Evolutionary conservation across 192 early-diverging fungal species (phyloP), one percentile per base, ranked within the genome.

Genomic region (Coemansia sp.): DNA sequence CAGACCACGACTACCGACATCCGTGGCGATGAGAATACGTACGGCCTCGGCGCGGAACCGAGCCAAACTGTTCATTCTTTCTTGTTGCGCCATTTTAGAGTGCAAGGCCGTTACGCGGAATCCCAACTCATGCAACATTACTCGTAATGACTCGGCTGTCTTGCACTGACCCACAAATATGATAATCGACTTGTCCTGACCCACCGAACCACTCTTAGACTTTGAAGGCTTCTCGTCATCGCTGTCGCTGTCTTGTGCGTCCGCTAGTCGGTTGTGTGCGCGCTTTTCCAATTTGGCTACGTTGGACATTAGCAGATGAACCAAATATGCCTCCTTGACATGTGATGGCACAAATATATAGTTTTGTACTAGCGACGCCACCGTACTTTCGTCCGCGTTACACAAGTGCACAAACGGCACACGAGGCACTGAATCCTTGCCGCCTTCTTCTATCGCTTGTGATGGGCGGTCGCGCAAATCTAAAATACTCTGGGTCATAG

Each of bases 1-100:
- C 35, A 99, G 84, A 71, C 98, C 98, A 86, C 96, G 92, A 82
- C 90, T 91, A 55, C 93, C 98, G 24, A 99, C 98, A 78, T 99
- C 98, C 0, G 98, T 99, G 22, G 95, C 92, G 22, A 99, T 87
- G 32, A 99, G 80, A 34, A 99, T 91, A 39, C 89, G 87, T 16
- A 96, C 90, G 11, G 94, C 90, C 53, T 90, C 89, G 32, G 91
- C 87, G 40, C 93, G 90, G 85, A 99, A 99, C 81, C 94, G 93
- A 20, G 91, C 95, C 39, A 99, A 69, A 27, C 95, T 97, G 56
- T 89, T 89, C 13, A 97, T 70, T 38, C 98, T 87, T 68, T 98
- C 93, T 27, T 87, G 85, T 69, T 98, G 98, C 61, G 92, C 75
- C 95, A 99, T 96, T 61, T 92, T 89, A 1, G 92, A 91, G 69